Base-by-base conservation (phyloP, 2,329 filamentous ascomycete genomes). In the Thielaviopsis populi region DNA sequence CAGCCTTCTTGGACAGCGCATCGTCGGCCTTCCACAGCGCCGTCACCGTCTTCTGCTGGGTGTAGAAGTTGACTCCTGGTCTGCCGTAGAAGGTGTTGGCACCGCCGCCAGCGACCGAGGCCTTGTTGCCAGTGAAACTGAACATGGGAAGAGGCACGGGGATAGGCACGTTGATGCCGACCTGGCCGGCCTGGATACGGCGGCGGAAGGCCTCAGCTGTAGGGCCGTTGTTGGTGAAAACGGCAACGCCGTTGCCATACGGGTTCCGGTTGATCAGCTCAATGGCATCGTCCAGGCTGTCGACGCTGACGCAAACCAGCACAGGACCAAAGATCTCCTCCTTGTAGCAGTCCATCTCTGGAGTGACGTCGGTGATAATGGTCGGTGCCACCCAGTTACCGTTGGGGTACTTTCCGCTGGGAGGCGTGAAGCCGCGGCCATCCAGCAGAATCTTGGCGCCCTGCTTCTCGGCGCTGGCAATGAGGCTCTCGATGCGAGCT, bases 1-100 rank as follows among this genome's bases (percentile, higher is more conserved):
- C 84, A 17, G 91, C 91, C 81, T 91, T 92, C 69, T 85, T 88
- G 63, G 84, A 86, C 59, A 94, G 82, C 0, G 90, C 91, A 59
- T 67, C 66, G 7, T 54, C 65, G 13, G 62, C 62, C 66, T 61
- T 66, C 94, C 94, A 99, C 73, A 95, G 77, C 69, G 89, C 87
- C 62, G 94, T 99, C 59, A 99, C 94, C 2, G 94, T 99, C 88
- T 99, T 97, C 72, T 88, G 83, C 77, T 97, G 94, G 2, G 94
- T 99, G 76, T 95, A 97, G 73, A 99, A 99, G 72, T 88, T 86
- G 73, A 99, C 76, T 27, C 92, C 94, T 0, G 91, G 89, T 75
- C 89, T 88, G 69, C 94, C 94, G 76, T 99, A 99, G 74, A 99
- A 97, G 17, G 91, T 95, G 77, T 83, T 95, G 43, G 89, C 88